Percentiles rank a stretch among this genome's conserved stretches.
phyloP scores from a whole-genome alignment of 2,329 filamentous ascomycete species.

The Calonectria pteridis region DNA sequence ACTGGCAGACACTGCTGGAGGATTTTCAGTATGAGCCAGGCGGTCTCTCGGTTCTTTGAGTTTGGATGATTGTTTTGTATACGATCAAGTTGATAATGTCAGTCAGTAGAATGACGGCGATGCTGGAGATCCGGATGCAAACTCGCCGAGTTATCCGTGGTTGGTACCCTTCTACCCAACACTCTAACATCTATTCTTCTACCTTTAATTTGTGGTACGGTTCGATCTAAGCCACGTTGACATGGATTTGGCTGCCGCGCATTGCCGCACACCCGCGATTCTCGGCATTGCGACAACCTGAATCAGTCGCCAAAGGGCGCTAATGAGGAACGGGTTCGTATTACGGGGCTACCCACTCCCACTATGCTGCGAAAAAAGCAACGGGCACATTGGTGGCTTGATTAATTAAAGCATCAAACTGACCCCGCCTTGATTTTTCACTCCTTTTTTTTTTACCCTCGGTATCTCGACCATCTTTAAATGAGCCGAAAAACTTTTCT shows the following conservation, averaged over 20 bases:
- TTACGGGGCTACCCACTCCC: background rate
- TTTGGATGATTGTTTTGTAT: background rate
- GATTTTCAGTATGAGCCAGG: constrained; percentile 45
- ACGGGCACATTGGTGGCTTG: constrained; percentile 3
- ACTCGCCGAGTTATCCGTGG: background rate
- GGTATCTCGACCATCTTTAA: background rate
- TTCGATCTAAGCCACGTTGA: background rate
- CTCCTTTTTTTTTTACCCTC: background rate
- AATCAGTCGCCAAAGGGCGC: background rate
- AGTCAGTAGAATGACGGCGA: background rate
- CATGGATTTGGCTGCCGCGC: background rate
- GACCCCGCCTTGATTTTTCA: background rate
- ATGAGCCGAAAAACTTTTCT: background rate
- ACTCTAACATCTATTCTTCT: background rate
- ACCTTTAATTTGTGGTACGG: background rate
- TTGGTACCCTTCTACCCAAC: background rate
- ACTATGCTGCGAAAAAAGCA: constrained; percentile 5
- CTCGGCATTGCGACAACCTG: background rate
- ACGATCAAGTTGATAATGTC: no score
- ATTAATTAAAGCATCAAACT: background rate
- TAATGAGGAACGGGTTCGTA: background rate
- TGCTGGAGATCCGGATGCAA: background rate
- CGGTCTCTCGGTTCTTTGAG: constrained; percentile 34
- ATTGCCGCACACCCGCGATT: background rate
- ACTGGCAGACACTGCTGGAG: constrained; percentile 46